Evolutionary conservation across 1,284 basidiomycete species (phyloP).

Genomic region (Earliella scabrosa): DNA sequence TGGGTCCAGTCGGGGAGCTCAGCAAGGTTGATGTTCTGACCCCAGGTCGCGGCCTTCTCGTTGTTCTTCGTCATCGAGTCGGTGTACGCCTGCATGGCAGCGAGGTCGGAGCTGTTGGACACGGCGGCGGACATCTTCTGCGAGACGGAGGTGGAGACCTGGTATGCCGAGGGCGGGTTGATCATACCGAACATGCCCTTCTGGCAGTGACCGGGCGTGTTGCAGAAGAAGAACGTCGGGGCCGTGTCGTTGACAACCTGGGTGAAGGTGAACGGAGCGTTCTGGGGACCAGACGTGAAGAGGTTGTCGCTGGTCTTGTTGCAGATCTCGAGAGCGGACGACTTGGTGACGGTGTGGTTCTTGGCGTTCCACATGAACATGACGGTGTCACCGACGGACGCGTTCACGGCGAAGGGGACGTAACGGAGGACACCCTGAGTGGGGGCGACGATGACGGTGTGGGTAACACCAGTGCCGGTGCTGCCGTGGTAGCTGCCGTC

Average conservation of each 20-base stretch:
- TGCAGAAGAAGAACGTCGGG: conserved; percentile 76
- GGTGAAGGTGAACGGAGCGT: conserved; percentile 66
- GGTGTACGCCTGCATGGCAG: conserved; percentile 58
- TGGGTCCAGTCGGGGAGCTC: conserved; percentile 59
- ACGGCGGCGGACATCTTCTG: conserved; percentile 55
- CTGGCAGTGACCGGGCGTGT: conserved; percentile 62
- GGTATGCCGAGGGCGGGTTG: conserved; percentile 59
- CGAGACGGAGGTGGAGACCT: conserved; percentile 48
- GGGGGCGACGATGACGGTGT: conserved; percentile 78
- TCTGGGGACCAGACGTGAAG: conserved; percentile 68
- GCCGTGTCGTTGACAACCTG: conserved; percentile 74
- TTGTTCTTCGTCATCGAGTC: conserved; percentile 51
- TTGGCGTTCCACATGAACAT: conserved; percentile 75
- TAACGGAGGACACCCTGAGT: conserved; percentile 75
- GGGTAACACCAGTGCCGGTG: conserved; percentile 56
- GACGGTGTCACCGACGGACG: conserved; percentile 75
- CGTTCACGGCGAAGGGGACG: conserved; percentile 74
- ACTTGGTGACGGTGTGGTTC: conserved; percentile 80
- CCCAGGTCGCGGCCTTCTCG: conserved; percentile 59
- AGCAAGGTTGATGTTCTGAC: conserved; percentile 59
- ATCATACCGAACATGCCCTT: conserved; percentile 86
- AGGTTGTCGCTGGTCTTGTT: conserved; percentile 64
- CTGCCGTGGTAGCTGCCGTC: conserved; percentile 30
- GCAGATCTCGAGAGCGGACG: conserved; percentile 65
- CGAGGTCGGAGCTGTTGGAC: conserved; percentile 55